Evolutionary conservation across 371 early-diverging fungal species (phyloP), one percentile per base, ranked within the genome.

Genomic region (Saksenaea oblongispora): DNA sequence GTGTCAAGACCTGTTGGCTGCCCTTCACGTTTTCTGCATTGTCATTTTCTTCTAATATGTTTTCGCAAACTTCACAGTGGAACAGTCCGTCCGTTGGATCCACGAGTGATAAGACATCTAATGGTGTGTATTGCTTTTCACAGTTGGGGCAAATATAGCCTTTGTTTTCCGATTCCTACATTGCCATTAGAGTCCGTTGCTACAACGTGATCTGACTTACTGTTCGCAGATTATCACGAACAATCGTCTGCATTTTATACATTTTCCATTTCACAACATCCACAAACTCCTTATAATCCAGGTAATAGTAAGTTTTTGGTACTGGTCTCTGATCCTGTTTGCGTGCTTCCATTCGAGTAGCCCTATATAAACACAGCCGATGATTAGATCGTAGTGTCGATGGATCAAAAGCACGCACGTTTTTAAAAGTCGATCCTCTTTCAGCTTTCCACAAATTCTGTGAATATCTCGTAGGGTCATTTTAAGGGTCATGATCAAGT

Each of bases 211-310:
- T 47, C 17, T 22, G n/a, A 54, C 69, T 62, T 76, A 89, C 89
- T 62, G 80, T 89, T 53, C 89, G 80, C 71, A 94, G 84, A 54
- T 86, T 86, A 35, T 86, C 83, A 34, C 87, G 72, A 42, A 94
- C 89, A 27, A 82, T 74, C 28, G 86, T 85, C 56, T 91, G 88
- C 82, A 96, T 93, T 71, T 88, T 87, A 80, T 88, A 91, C 78
- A 97, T 94, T 68, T 90, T 89, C 88, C 88, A 95, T 69, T 95
- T 96, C 37, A 95, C 91, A 15, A 94, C 94, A 65, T 96, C 93
- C 0, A 97, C 92, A 77, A 97, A 95, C 51, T 89, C 87, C 74
- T 91, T 91, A 76, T 95, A 96, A 73, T 97, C 97, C 11, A 97
- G 83, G 65, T 92, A 93, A 69, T 93, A 95, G 67, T 91, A 94